Percentiles rank a stretch among this genome's conserved stretches.
These are phyloP conservation scores for Rhazya stricta DNA, from an alignment of 257 asterid genomes.

Conservation along the genomic window DNA sequence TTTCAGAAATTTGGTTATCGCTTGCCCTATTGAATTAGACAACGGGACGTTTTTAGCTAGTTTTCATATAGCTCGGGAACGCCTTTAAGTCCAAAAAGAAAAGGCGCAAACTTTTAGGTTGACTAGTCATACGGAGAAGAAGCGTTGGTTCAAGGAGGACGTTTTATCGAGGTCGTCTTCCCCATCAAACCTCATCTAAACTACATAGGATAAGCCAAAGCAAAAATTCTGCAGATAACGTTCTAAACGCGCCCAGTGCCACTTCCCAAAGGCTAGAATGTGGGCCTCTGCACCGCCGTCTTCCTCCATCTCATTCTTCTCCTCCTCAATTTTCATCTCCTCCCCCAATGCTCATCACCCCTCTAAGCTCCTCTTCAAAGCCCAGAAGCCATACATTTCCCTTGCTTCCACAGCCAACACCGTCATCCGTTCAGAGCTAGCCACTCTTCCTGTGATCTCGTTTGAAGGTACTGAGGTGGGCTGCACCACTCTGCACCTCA, in stretches of 20 bases:
- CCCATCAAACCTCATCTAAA: background rate
- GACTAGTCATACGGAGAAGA: no score
- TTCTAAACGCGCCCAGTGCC: background rate
- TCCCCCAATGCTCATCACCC: conserved; percentile 20
- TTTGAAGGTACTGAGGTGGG: conserved; percentile 80
- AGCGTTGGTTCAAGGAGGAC: background rate
- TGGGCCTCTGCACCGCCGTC: conserved; percentile 23
- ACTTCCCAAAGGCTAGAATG: conserved; percentile 3
- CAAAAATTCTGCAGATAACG: background rate
- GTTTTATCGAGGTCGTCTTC: background rate
- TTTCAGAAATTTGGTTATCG: background rate
- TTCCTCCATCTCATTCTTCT: conserved; percentile 59
- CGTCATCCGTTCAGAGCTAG: conserved; percentile 40
- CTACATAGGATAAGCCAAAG: background rate
- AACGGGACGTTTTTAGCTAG: background rate
- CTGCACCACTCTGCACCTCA: conserved; percentile 60
- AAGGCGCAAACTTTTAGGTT: no score
- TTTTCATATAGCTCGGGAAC: background rate
- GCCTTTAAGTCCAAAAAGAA: no score
- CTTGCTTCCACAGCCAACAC: conserved; percentile 14
- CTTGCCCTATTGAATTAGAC: no score
- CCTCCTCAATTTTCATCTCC: conserved; percentile 58
- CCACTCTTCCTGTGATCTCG: conserved; percentile 75
- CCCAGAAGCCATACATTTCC: conserved; percentile 28
- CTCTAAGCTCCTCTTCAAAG: conserved; percentile 18